Base-by-base conservation (phyloP, 495 filamentous ascomycete genomes). In the Aspergillus coremiiformis region DNA sequence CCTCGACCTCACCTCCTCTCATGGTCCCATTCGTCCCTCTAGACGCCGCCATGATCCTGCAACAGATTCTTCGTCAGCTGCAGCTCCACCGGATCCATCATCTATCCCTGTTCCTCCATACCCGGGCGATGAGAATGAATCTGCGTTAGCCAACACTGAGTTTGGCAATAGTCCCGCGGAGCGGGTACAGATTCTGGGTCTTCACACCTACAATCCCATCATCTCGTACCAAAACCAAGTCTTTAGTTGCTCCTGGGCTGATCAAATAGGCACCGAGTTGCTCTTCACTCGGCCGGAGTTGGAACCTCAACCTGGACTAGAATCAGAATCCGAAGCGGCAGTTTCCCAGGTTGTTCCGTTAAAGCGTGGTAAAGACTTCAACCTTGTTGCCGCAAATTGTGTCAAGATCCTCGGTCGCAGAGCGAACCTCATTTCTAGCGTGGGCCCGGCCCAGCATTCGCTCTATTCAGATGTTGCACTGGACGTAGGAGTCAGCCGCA, bases 201-300 rank as follows among this genome's bases (percentile, higher is more conserved):
- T 95, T 4, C 86, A 94, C 63, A 83, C 82, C 61, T 26, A 56
- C 58, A 72, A 86, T 53, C 90, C 90, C 0, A 66, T 94, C 26
- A 70, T 93, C 42, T 82, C 82, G 4, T 90, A 92, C 72, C 73
- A 84, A 39, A 84, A 84, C 42, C 79, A 81, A 46, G 69, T 90
- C 29, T 90, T 87, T 64, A 82, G 78, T 55, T 91, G 88, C 50
- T 63, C 77, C 24, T 96, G 90, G 90, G 76, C 77, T 26, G 75
- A 84, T 41, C 85, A 87, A 51, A 75, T 92, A 3, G 90, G 90
- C 27, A 93, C 89, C 0, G 87, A 94, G 44, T 62, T 95, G 54
- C 74, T 90, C 50, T 83, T 96, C 49, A 69, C 80, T 0, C 66
- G 68, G 0, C 80, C 76, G 44, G 67, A 69, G 47, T 55, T 54